Conservation (phyloP, 192 early-diverging fungal genomes). For the Entomortierella chlamydospora region DNA sequence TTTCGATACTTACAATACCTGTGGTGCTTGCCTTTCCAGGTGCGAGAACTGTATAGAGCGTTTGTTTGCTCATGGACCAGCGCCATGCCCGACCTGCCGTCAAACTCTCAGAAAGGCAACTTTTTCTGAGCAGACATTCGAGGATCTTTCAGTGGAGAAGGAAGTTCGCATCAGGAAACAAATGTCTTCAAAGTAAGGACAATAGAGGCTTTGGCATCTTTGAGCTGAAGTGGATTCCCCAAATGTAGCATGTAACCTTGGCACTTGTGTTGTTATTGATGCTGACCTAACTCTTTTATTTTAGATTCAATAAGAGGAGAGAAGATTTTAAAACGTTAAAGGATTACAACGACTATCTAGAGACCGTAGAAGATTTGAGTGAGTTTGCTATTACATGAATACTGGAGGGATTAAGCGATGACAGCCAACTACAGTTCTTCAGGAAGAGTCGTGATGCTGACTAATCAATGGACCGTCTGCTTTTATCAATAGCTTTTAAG, state of each 20-base stretch:
- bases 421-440: too few species aligned
- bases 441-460: too few species aligned
- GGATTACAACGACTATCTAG: constrained; percentile 92
- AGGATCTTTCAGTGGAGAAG: constrained; percentile 94
- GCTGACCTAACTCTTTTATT: background rate
- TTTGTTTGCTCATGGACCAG: constrained; percentile 85
- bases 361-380: constrained; percentile 90
- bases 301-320: constrained; percentile 88
- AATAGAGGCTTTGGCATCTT: background rate
- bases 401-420: background rate
- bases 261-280: background rate
- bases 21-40: too few species aligned
- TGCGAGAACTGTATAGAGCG: constrained; percentile 93
- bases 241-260: too few species aligned
- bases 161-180: constrained; percentile 88
- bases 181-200: constrained; percentile 71
- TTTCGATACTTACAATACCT: too few species aligned
- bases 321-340: constrained; percentile 85
- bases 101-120: constrained; percentile 82
- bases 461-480: background rate
- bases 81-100: constrained; percentile 91
- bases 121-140: constrained; percentile 92
- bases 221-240: too few species aligned
- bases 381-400: constrained; percentile 25
- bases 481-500: constrained; percentile 74